Evolutionary conservation across 495 filamentous ascomycete species (phyloP), one percentile per base, ranked within the genome.

Genomic region (Aspergillus steynii): DNA sequence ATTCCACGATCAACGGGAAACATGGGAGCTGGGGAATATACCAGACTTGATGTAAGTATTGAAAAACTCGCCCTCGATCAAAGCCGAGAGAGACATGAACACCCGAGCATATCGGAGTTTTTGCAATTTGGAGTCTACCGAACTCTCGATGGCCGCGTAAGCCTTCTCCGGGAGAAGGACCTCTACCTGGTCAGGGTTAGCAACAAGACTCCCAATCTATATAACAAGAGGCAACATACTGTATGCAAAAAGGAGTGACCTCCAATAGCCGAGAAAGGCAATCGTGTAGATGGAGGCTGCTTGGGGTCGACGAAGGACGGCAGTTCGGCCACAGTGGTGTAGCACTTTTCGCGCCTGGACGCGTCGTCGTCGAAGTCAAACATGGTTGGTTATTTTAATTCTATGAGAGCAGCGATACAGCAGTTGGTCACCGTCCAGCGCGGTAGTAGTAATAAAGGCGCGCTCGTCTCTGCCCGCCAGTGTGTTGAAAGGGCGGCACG

Each of bases 21-120:
- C 27, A 46, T 12, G 20, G 31, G 15, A 20, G 3, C n/a, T 14
- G 14, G 29, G 46, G 26, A 53, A 29, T 14, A 15, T 83, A 96
- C 93, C 93, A 65, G 82, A 80, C 71, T 96, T 97, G 64, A 97
- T 89, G 69, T 96, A 94, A 55, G 85, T 78, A 50, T 86, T 90
- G 72, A 96, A 94, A 65, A 99, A 99, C 0, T 88, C 86, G 5
- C 85, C 82, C 47, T 90, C 83, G 5, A 99, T 64, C 1, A 97
- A 68, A 50, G 87, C 83, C 14, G 80, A 80, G 28, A 96, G 80
- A 12, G 87, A 83, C 85, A 97, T 89, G 58, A 87, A 84, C 6
- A 98, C 86, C 50, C 84, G 81, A 49, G 86, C 80, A 78, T 88
- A 97, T 53, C 69, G 71, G 37, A 80, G 69, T 14, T 71, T 77